Evolutionary conservation across 1,284 basidiomycete genomes (phyloP), one percentile per base, ranked within the genome.

Genomic region (Pterulicium gracile): DNA sequence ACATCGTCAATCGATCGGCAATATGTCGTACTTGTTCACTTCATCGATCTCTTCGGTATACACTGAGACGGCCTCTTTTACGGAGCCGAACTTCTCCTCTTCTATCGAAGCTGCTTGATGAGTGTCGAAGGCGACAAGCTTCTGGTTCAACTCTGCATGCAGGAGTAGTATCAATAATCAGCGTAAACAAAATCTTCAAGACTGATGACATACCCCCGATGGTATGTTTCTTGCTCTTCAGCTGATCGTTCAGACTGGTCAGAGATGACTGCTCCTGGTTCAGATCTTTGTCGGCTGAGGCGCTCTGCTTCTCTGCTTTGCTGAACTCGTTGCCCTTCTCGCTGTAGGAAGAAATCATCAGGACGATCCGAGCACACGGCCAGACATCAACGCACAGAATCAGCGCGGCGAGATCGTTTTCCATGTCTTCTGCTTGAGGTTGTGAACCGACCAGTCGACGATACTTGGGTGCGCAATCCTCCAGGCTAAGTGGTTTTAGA

Each of bases 181-280:
- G n/a, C n/a, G n/a, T n/a, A n/a, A n/a, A n/a, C n/a, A n/a, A n/a
- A n/a, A n/a, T n/a, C n/a, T n/a, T n/a, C n/a, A n/a, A n/a, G n/a
- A n/a, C n/a, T n/a, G n/a, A n/a, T n/a, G n/a, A n/a, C 66, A 35
- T 51, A 88, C 87, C 63, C 56, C 72, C 79, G 10, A 83, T 56
- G 52, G 89, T 81, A 0, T 74, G 69, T 35, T 70, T 69, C 61
- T 86, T 88, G 23, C 64, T 58, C 56, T 73, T 75, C n/a, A 88
- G 60, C 52, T 82, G 77, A 15, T 67, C 61, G 52, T 76, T 77
- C 20, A 79, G 64, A 49, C 71, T 75, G 7, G 73, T 73, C 3
- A 87, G 56, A 3, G 72, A 73, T 1, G 78, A 70, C 56, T 89
- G 81, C 1, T 75, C 66, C 13, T 77, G 70, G 42, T 85, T 80